Conservation (phyloP, 805 yeast genomes). For the Candida ipomoeae region DNA sequence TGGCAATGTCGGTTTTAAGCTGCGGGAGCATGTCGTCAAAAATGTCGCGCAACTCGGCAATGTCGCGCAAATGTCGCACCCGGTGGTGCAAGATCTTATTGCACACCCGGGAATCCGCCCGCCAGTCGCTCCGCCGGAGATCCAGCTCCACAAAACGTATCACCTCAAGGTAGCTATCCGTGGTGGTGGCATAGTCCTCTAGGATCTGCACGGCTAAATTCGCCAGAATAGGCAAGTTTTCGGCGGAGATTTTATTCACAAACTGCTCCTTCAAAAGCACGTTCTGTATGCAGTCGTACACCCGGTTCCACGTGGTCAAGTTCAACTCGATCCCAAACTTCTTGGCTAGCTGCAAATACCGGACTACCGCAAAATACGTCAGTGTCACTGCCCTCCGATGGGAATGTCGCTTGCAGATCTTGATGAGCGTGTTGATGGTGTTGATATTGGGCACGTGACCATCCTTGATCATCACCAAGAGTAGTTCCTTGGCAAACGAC, state of each 20-base stretch:
- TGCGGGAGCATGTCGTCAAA: background rate
- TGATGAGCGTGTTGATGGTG: conserved; percentile 36
- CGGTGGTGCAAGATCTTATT: conserved; percentile 24
- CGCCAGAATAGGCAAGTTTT: conserved; percentile 32
- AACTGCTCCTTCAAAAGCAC: conserved; percentile 36
- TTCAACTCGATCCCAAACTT: conserved; percentile 25
- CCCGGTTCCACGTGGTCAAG: conserved; percentile 33
- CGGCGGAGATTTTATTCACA: conserved; percentile 27
- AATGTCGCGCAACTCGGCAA: conserved; percentile 4
- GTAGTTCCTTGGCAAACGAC: conserved; percentile 35
- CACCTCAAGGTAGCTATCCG: conserved; percentile 24
- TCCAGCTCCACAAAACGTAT: conserved; percentile 33
- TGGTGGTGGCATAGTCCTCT: conserved; percentile 33
- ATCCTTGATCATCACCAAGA: conserved; percentile 40
- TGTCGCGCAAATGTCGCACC: conserved; percentile 5
- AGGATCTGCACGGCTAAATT: conserved; percentile 28
- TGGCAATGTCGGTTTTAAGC: conserved; percentile 8
- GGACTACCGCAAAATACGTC: conserved; percentile 29
- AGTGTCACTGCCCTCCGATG: conserved; percentile 29
- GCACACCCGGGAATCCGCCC: conserved; percentile 23
- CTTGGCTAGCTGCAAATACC: conserved; percentile 28
- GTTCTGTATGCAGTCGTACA: conserved; percentile 36
- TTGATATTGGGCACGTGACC: conserved; percentile 38
- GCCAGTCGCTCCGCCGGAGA: conserved; percentile 28
- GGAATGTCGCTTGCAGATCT: conserved; percentile 29